These are phyloP conservation scores for Colletotrichum gloeosporioides DNA, from an alignment of 2,329 filamentous ascomycete genomes.

Conservation along the genomic window DNA sequence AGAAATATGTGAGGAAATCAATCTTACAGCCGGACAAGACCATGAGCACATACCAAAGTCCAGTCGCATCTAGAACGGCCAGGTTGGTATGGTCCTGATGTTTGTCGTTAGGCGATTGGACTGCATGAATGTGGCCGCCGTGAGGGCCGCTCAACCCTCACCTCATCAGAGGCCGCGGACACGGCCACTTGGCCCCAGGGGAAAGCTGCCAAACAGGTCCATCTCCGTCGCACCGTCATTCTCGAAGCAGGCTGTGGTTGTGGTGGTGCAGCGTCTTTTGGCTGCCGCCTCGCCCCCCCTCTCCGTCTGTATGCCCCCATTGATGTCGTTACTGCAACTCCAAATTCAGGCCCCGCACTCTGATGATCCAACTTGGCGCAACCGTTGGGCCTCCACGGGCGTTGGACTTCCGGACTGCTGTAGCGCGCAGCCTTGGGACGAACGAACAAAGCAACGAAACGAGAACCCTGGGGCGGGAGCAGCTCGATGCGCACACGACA, in stretches of 20 bases:
- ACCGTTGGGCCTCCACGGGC: neutral
- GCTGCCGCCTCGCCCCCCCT: neutral
- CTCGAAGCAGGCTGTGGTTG: neutral
- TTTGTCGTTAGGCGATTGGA: neutral
- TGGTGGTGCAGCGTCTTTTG: neutral
- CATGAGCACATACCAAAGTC: neutral
- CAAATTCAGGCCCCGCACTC: neutral
- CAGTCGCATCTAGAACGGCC: neutral
- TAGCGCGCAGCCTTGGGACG: neutral
- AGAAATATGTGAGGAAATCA: neutral
- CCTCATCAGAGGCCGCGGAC: neutral
- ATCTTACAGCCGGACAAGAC: neutral
- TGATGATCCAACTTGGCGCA: neutral
- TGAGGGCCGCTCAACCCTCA: neutral
- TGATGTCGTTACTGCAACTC: neutral
- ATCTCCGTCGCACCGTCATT: neutral
- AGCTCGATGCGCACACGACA: conserved; percentile 6
- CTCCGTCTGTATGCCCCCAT: neutral
- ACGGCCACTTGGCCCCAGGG: neutral
- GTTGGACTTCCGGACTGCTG: neutral
- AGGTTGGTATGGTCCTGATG: neutral
- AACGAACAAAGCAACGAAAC: neutral
- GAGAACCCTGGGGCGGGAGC: neutral
- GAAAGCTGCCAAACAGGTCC: neutral
- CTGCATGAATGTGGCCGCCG: neutral